Percentiles rank a stretch among this genome's conserved stretches.
Evolutionary conservation across 768 basidiomycete genomes (phyloP).

Genomic region (Suillus hirtellus): DNA sequence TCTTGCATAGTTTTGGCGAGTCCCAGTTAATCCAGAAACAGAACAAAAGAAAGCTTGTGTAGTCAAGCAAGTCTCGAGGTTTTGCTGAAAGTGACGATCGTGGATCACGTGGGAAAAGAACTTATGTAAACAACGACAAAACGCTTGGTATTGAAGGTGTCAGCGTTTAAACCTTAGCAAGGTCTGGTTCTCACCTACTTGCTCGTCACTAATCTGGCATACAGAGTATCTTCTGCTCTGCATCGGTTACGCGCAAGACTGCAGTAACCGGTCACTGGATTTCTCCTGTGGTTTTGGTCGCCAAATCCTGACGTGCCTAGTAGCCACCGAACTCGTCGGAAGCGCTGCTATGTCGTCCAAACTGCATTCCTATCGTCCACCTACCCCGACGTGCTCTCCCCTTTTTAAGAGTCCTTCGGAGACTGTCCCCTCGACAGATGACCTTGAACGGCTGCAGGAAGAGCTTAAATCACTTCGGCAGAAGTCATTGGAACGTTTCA

Average conservation of each 20-base stretch:
- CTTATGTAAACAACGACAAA: conserved; percentile 32
- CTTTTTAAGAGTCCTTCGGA: conserved; percentile 67
- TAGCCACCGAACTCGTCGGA: conserved; percentile 21
- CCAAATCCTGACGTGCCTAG: conserved; percentile 13
- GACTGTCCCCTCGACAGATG: conserved; percentile 67
- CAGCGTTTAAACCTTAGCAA: conserved; percentile 26
- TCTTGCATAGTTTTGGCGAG: neutral
- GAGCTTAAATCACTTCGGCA: conserved; percentile 60
- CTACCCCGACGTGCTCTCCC: conserved; percentile 53
- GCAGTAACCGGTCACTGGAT: conserved; percentile 15
- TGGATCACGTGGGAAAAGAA: conserved; percentile 22
- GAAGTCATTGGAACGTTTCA: conserved; percentile 59
- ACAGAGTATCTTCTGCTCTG: conserved; percentile 13
- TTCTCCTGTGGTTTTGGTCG: conserved; percentile 15
- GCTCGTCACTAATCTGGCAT: conserved; percentile 20
- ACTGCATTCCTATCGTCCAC: conserved; percentile 50
- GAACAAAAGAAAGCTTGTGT: neutral
- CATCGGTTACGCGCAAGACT: conserved; percentile 21
- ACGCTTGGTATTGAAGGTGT: conserved; percentile 26
- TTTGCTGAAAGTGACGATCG: conserved; percentile 8
- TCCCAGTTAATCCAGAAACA: neutral
- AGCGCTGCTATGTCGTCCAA: conserved; percentile 58
- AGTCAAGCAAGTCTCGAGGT: neutral
- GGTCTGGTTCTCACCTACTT: conserved; percentile 26
- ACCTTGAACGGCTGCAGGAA: conserved; percentile 62